Evolutionary conservation across 2,329 filamentous ascomycete genomes (phyloP), one percentile per base, ranked within the genome.

Genomic region (Ceratocystis cacaofunesta): DNA sequence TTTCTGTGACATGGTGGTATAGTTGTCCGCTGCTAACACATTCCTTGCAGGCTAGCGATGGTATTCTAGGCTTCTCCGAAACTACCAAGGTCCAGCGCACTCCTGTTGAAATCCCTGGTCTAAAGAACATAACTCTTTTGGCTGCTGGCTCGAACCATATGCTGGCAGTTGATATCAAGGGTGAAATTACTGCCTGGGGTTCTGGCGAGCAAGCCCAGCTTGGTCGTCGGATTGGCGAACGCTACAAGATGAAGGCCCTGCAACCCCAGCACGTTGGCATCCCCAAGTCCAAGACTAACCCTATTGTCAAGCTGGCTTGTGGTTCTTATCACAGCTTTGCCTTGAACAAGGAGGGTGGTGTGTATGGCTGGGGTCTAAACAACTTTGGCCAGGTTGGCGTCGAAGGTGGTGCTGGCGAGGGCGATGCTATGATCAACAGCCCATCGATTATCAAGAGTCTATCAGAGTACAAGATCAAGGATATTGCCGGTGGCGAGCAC

Each of bases 271-370:
- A 76, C 28, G 81, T 87, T 41, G 75, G 79, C 64, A 72, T 78
- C 28, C 76, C 76, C 58, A 80, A 89, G 8, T 88, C 87, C 69
- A 79, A 78, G 70, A 65, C 50, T 10, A 60, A 63, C 25, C 58
- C 63, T 12, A 82, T 89, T 57, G 69, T 69, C 62, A 74, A 77
- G 70, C 72, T 78, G 61, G 82, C 81, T 19, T 85, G 83, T 69
- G 90, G 90, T 57, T 83, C 86, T 15, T 92, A 92, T 75, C 89
- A 95, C 77, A 88, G 85, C 70, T 92, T 95, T 70, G 89, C 89
- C 19, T 79, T 95, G 60, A 84, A 87, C 74, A 80, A 82, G 66
- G 81, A 83, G 15, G 88, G 85, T 48, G 80, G 82, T 36, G 86
- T 92, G 41, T 94, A 85, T 75, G 83, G 85, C 0, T 95, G 90